Conservation (phyloP, 495 filamentous ascomycete species). For the Haplographium delicatum region DNA sequence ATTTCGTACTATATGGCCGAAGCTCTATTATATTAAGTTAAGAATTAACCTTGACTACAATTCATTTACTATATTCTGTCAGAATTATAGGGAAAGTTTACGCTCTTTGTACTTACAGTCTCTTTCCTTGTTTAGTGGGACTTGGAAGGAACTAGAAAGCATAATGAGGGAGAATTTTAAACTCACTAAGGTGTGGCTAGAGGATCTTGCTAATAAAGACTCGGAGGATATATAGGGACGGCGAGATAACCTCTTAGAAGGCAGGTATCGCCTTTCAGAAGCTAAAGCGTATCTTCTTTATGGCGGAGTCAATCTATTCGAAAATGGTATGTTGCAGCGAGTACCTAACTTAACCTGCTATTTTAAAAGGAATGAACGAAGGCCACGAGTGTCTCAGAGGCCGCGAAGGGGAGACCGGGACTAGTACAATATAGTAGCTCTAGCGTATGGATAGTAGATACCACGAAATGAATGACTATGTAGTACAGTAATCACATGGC, state of each 20-base stretch:
- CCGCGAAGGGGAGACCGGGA: too few relatives aligned
- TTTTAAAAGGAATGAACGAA: too few relatives aligned
- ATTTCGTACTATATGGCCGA: neutral
- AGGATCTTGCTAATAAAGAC: neutral
- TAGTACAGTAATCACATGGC: too few relatives aligned
- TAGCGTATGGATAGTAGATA: too few relatives aligned
- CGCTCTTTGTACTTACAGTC: neutral
- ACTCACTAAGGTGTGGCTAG: neutral
- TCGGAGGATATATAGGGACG: neutral
- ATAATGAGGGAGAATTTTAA: neutral
- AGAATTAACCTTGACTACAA: neutral
- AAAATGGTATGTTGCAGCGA: neutral
- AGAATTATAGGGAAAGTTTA: neutral
- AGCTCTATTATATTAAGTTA: neutral
- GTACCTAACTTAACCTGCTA: too few relatives aligned
- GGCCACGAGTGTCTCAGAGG: too few relatives aligned
- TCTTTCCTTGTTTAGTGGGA: neutral
- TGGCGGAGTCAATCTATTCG: neutral
- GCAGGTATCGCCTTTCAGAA: neutral
- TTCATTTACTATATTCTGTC: neutral
- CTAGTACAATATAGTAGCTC: too few relatives aligned
- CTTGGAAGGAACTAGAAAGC: neutral
- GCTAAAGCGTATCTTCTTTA: neutral
- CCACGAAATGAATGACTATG: too few relatives aligned
- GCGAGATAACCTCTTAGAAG: neutral